phyloP scores from a whole-genome alignment of 371 early-diverging fungal species.

The Mortierella sp. region DNA sequence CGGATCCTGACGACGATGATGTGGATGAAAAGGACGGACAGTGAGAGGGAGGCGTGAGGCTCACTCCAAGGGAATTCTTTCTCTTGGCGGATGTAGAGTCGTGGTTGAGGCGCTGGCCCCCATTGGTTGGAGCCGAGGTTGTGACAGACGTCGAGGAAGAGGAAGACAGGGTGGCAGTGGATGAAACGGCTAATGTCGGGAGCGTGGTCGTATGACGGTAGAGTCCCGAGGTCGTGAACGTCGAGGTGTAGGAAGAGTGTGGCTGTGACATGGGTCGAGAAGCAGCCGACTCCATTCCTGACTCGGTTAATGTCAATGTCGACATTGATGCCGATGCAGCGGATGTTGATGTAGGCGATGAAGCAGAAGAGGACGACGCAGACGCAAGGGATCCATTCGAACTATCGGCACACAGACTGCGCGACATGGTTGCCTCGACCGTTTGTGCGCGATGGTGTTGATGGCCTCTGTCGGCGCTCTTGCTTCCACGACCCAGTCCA shows the following conservation, averaged over 20 bases:
- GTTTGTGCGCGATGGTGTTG: conserved; percentile 51
- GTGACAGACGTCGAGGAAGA: conserved; percentile 16
- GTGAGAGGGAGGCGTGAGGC: conserved; percentile 17
- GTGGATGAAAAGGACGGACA: conserved; percentile 29
- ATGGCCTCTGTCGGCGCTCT: conserved; percentile 24
- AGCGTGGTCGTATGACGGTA: conserved; percentile 23
- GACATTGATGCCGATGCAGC: conserved; percentile 55
- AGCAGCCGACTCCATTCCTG: conserved; percentile 14
- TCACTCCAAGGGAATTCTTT: conserved; percentile 47
- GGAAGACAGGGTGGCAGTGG: conserved; percentile 1
- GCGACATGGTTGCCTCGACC: conserved; percentile 43
- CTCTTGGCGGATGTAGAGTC: conserved; percentile 41
- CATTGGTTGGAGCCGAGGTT: conserved; percentile 16
- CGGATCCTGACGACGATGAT: conserved; percentile 22
- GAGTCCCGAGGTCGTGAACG: conserved; percentile 13
- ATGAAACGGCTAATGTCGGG: conserved; percentile 4
- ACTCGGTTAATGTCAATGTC: conserved; percentile 36
- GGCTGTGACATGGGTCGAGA: conserved; percentile 28
- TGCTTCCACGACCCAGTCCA: conserved; percentile 33
- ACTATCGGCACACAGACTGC: conserved; percentile 11
- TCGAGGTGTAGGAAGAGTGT: conserved; percentile 8
- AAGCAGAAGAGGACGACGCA: conserved; percentile 41
- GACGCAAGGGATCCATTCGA: conserved; percentile 20
- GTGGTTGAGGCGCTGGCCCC: conserved; percentile 23
- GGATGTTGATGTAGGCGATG: conserved; percentile 51